Evolutionary conservation across 495 filamentous ascomycete genomes (phyloP).

Genomic region (Aspergillus bridgeri): DNA sequence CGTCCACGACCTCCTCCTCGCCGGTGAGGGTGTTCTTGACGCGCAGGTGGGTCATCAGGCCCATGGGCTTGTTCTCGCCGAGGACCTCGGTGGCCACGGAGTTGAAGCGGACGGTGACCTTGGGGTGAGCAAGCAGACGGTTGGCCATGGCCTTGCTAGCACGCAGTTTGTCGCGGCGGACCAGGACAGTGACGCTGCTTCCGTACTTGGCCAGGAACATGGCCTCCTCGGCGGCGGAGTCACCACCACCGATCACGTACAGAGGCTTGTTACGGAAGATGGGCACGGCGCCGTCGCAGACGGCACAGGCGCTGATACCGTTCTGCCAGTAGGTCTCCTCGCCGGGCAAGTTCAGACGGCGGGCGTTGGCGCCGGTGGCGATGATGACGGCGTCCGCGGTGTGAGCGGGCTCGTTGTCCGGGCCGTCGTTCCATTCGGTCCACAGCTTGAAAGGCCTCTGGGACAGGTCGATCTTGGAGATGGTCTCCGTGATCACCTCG

Average conservation of each 20-base stretch:
- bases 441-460: constrained; percentile 87
- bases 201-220: constrained; percentile 98
- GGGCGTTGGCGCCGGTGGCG: constrained; percentile 89
- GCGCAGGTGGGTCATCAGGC: constrained; percentile 79
- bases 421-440: constrained; percentile 75
- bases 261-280: constrained; percentile 96
- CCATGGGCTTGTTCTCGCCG: constrained; percentile 68
- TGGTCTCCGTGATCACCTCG: constrained; percentile 85
- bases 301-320: constrained; percentile 93
- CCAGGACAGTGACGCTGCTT: constrained; percentile 87
- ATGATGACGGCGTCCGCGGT: constrained; percentile 92
- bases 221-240: constrained; percentile 96
- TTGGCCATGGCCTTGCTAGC: constrained; percentile 91
- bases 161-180: constrained; percentile 78
- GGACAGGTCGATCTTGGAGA: constrained; percentile 82
- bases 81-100: constrained; percentile 74
- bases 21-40: constrained; percentile 77
- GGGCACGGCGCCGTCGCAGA: constrained; percentile 95
- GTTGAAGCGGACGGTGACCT: constrained; percentile 86
- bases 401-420: constrained; percentile 57
- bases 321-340: constrained; percentile 96
- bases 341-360: constrained; percentile 75
- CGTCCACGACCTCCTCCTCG: constrained; percentile 74
- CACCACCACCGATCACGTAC: constrained; percentile 93
- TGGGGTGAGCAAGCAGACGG: constrained; percentile 74